These are phyloP conservation scores for Gastrodia elata DNA, from an alignment of 106 monocot genomes.

Conservation along the genomic window DNA sequence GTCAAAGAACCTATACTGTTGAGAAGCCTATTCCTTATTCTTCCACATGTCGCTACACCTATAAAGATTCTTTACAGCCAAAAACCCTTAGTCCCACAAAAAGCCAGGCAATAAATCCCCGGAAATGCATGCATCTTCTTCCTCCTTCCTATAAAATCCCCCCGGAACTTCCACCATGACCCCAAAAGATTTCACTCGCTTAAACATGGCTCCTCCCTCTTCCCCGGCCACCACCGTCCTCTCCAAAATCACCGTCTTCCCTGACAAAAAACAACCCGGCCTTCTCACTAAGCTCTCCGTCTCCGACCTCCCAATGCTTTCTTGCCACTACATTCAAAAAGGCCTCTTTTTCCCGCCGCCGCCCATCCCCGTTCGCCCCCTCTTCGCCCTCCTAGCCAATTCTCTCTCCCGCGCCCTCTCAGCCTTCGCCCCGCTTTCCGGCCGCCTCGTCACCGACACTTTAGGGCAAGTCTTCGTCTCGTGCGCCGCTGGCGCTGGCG, in stretches of 20 bases:
- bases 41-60: not conserved
- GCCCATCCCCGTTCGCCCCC: conserved; percentile 7
- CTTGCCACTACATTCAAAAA: conserved; percentile 94
- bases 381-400: conserved; percentile 34
- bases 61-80: not conserved
- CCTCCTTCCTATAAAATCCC: not conserved
- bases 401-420: conserved; percentile 60
- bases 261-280: conserved; percentile 27
- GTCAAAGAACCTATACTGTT: not conserved
- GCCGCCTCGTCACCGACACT: conserved; percentile 45
- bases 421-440: conserved; percentile 59
- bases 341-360: conserved; percentile 73
- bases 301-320: conserved; percentile 87
- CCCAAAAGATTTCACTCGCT: not conserved
- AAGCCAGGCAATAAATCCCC: not conserved
- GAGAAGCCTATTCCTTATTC: not conserved
- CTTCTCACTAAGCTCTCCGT: conserved; percentile 51
- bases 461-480: conserved; percentile 34
- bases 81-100: not conserved
- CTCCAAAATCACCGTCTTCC: conserved; percentile 40
- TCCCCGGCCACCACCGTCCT: conserved; percentile 14
- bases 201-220: not conserved
- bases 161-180: not conserved
- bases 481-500: conserved; percentile 60
- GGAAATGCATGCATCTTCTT: conserved; percentile 5